Percentiles rank a stretch among this genome's conserved stretches.
Evolutionary conservation across 768 basidiomycete genomes (phyloP).

Genomic region (Russula brevipes): DNA sequence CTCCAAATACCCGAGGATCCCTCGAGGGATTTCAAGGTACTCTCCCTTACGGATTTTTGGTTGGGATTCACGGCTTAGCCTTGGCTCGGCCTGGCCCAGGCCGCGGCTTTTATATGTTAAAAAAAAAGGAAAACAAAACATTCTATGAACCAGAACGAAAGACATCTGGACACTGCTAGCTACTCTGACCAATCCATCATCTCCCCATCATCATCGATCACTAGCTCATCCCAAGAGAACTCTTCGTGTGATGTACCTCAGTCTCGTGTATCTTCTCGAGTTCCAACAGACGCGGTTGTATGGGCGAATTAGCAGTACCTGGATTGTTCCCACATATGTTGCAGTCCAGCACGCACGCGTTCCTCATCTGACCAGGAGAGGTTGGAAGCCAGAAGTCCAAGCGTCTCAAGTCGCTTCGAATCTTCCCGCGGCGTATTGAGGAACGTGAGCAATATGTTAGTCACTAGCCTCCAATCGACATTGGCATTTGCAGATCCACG

Average conservation of each 20-base stretch:
- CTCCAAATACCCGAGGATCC: too few relatives aligned
- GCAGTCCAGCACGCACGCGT: conserved; percentile 85
- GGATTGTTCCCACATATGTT: conserved; percentile 40
- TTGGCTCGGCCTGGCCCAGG: too few relatives aligned
- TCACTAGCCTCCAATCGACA: conserved; percentile 90
- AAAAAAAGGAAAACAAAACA: too few relatives aligned
- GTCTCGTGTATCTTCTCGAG: conserved; percentile 79
- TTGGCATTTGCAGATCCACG: conserved; percentile 79
- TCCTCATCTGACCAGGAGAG: conserved; percentile 91
- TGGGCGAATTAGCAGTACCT: conserved; percentile 28
- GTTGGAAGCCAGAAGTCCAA: conserved; percentile 79
- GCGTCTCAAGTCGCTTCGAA: conserved; percentile 94
- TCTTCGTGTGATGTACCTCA: conserved; percentile 50
- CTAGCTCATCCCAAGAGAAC: too few relatives aligned
- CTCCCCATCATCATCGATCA: too few relatives aligned
- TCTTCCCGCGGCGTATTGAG: conserved; percentile 87
- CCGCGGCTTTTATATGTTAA: too few relatives aligned
- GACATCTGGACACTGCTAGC: too few relatives aligned
- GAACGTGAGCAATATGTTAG: conserved; percentile 89
- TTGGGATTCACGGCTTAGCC: too few relatives aligned
- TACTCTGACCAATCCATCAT: too few relatives aligned
- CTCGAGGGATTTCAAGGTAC: too few relatives aligned
- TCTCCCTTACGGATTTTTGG: too few relatives aligned
- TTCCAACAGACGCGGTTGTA: conserved; percentile 43
- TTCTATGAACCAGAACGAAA: too few relatives aligned